Percentiles rank a stretch among this genome's conserved stretches.
These are phyloP conservation scores for Venturia asperata DNA, from an alignment of 2,329 filamentous ascomycete genomes.

Conservation along the genomic window DNA sequence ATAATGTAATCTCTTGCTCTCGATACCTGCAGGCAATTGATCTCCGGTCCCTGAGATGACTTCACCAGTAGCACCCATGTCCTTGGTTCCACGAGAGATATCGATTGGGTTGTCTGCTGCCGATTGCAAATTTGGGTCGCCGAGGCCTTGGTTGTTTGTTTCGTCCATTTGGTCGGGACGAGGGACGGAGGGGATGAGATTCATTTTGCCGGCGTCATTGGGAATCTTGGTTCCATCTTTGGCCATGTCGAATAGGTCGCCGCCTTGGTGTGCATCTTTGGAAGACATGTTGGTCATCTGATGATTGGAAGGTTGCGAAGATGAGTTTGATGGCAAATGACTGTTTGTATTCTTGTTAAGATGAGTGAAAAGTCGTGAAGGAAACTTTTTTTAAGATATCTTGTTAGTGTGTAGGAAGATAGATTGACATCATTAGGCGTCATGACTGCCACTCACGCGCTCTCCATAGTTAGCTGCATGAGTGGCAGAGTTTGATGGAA, in stretches of 20 bases:
- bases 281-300: not conserved
- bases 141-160: slow-evolving; percentile 32
- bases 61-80: slow-evolving; percentile 31
- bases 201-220: slow-evolving; percentile 40
- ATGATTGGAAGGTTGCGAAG: not conserved
- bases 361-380: not conserved
- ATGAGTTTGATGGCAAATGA: not conserved
- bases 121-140: slow-evolving; percentile 31
- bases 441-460: not conserved
- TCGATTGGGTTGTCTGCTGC: slow-evolving; percentile 45
- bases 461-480: not conserved
- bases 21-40: slow-evolving; percentile 27
- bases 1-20: slow-evolving; percentile 30
- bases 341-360: not conserved
- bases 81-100: slow-evolving; percentile 34
- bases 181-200: slow-evolving; percentile 42
- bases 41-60: slow-evolving; percentile 32
- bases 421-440: not conserved
- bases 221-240: slow-evolving; percentile 34
- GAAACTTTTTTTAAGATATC: not conserved
- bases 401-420: not conserved
- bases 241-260: slow-evolving; percentile 34
- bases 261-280: slow-evolving; percentile 27
- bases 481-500: not conserved
- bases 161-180: slow-evolving; percentile 41